phyloP scores from a whole-genome alignment of 169 alveolate species.

The Besnoitia besnoiti region DNA sequence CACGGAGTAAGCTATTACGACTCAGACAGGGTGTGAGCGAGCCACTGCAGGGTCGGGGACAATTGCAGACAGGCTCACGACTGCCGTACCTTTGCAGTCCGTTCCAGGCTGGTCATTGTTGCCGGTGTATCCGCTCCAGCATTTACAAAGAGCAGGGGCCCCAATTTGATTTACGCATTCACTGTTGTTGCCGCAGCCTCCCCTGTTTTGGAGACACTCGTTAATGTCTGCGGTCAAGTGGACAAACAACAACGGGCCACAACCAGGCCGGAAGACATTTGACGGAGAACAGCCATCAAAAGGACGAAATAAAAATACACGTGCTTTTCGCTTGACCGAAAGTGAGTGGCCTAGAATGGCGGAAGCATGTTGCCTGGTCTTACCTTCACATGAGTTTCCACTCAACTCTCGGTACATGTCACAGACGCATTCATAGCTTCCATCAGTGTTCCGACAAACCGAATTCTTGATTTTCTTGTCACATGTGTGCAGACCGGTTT shows the following conservation, averaged over 20 bases:
- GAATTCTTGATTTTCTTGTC: not conserved
- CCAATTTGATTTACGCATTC: constrained; percentile 45
- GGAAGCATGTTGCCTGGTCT: not conserved
- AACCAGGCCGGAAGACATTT: not conserved
- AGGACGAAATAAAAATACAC: too few species aligned
- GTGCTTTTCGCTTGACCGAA: not conserved
- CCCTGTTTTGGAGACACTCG: constrained; percentile 13
- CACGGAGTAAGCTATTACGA: too few species aligned
- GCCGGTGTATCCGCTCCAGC: constrained; percentile 32
- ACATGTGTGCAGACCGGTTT: not conserved
- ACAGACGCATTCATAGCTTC: not conserved
- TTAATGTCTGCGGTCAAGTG: not conserved
- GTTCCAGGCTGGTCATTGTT: constrained; percentile 27
- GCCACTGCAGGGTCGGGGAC: too few species aligned
- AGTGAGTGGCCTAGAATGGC: too few species aligned
- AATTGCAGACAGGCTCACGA: too few species aligned
- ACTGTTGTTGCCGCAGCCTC: constrained; percentile 45
- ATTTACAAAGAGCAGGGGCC: not conserved
- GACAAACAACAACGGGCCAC: not conserved
- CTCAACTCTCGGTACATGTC: not conserved
- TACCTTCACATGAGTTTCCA: constrained; percentile 22
- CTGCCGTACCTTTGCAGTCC: constrained; percentile 36
- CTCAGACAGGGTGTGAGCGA: too few species aligned
- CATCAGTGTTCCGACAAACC: not conserved
- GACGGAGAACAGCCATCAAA: not conserved